These are phyloP conservation scores for Suhomyces ambrosiae DNA, from an alignment of 1,139 yeast species.

Conservation along the genomic window DNA sequence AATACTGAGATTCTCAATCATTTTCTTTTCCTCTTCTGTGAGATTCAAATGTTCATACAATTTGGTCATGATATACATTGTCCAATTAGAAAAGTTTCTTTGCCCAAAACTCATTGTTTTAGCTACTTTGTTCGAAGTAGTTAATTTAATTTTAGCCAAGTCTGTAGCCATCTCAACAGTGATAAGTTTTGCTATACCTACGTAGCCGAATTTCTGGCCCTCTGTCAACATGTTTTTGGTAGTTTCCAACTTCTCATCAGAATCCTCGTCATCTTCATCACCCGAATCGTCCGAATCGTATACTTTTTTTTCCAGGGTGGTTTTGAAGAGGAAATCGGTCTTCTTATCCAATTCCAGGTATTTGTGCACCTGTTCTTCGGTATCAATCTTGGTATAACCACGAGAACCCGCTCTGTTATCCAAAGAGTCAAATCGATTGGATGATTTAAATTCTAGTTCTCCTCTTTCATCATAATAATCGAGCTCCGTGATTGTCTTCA, in stretches of 20 bases:
- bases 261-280: slow-evolving; percentile 34
- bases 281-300: slow-evolving; percentile 13
- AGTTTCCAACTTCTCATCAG: slow-evolving; percentile 67
- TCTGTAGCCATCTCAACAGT: slow-evolving; percentile 82
- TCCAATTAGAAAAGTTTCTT: slow-evolving; percentile 85
- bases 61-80: slow-evolving; percentile 67
- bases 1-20: slow-evolving; percentile 84
- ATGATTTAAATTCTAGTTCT: slow-evolving; percentile 41
- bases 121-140: slow-evolving; percentile 55
- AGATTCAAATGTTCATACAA: slow-evolving; percentile 83
- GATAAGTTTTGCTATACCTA: slow-evolving; percentile 77
- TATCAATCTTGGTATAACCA: slow-evolving; percentile 89
- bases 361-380: slow-evolving; percentile 82
- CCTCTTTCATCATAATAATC: slow-evolving; percentile 58
- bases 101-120: slow-evolving; percentile 69
- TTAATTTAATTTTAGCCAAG: slow-evolving; percentile 60
- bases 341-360: slow-evolving; percentile 73
- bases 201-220: slow-evolving; percentile 87
- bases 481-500: slow-evolving; percentile 52
- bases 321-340: slow-evolving; percentile 78
- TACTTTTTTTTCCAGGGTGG: slow-evolving; percentile 13
- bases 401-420: slow-evolving; percentile 27
- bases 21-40: slow-evolving; percentile 68
- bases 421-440: slow-evolving; percentile 25
- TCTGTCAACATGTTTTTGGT: slow-evolving; percentile 84